Base-by-base conservation (phyloP, 2,329 filamentous ascomycete species). In the Penicillium freii region DNA sequence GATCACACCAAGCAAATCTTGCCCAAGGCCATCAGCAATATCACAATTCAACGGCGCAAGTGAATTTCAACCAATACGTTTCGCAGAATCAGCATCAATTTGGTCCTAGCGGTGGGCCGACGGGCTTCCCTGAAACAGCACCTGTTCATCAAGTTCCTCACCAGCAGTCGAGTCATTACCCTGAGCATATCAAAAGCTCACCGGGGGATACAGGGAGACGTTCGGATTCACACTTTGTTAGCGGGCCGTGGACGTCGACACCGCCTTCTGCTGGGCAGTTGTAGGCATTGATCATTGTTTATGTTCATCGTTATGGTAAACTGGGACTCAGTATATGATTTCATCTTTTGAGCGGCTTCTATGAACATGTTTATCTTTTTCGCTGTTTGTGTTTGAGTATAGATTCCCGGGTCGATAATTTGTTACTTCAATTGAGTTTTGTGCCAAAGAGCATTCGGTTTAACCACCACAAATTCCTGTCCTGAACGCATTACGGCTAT, bases 151-250 rank as follows among this genome's bases (percentile, higher is more conserved):
- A 53, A 38, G 25, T 40, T 9, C 48, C 57, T n/a, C 45, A 51
- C 9, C 34, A 33, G 10, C 57, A 55, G n/a, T 4, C 39, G 5
- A 23, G 46, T 17, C 33, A 36, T 13, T 15, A 49, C 2, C 33
- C 40, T 27, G 33, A 38, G 11, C 39, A 48, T 7, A 21, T 39
- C 19, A 34, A 34, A 13, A 39, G 44, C 13, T 25, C 47, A 5
- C 23, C 5, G 1, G 46, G 33, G 17, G 33, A 43, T 59, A 6
- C 54, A 51, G 15, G 58, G 58, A 17, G 39, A 33, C 31, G 43
- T 5, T 65, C 66, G 3, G 66, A 69, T 57, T 58, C 67, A n/a
- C 67, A 68, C n/a, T 71, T 71, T 40, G 62, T 71, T 7, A 71
- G 66, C 54, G 69, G 68, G 10, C 67, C 68, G 15, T 71, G 67